phyloP scores from a whole-genome alignment of 495 filamentous ascomycete genomes.

The Hyaloscypha variabilis region DNA sequence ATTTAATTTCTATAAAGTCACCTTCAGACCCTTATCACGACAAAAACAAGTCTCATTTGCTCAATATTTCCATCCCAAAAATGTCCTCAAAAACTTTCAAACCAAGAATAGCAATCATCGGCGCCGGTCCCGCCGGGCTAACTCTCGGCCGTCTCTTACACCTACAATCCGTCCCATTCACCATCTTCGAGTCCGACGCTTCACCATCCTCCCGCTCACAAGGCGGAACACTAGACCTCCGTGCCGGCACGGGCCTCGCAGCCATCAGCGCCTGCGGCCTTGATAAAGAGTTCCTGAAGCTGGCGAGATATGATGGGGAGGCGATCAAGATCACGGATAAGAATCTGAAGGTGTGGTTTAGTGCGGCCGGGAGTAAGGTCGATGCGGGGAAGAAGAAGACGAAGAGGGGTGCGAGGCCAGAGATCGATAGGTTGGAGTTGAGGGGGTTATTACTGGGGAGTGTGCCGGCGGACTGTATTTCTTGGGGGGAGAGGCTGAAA shows the following conservation, averaged over 20 bases:
- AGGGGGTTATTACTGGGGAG: conserved; percentile 41
- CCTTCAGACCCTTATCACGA: too few species aligned
- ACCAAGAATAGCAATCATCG: conserved; percentile 56
- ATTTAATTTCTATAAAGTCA: too few species aligned
- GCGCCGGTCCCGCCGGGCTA: conserved; percentile 57
- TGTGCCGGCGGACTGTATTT: conserved; percentile 44
- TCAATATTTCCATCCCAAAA: neutral
- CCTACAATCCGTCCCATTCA: conserved; percentile 34
- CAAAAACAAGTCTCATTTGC: too few species aligned
- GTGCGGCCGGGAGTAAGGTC: neutral
- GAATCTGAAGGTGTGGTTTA: conserved; percentile 1
- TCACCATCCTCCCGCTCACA: conserved; percentile 32
- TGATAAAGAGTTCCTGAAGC: conserved; percentile 46
- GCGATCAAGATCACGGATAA: conserved; percentile 44
- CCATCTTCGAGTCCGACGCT: conserved; percentile 42
- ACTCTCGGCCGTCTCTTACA: conserved; percentile 57
- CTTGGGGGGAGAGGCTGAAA: conserved; percentile 48
- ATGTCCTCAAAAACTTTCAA: neutral
- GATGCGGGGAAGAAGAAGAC: neutral
- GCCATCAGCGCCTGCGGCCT: conserved; percentile 55
- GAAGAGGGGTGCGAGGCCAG: conserved; percentile 34
- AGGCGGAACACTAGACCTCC: conserved; percentile 60
- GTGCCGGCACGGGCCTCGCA: conserved; percentile 47
- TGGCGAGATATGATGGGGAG: conserved; percentile 54
- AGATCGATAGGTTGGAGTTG: conserved; percentile 46